These are phyloP conservation scores for Chalciporus sphaerocephalus DNA, from an alignment of 768 basidiomycete species.

Conservation along the genomic window DNA sequence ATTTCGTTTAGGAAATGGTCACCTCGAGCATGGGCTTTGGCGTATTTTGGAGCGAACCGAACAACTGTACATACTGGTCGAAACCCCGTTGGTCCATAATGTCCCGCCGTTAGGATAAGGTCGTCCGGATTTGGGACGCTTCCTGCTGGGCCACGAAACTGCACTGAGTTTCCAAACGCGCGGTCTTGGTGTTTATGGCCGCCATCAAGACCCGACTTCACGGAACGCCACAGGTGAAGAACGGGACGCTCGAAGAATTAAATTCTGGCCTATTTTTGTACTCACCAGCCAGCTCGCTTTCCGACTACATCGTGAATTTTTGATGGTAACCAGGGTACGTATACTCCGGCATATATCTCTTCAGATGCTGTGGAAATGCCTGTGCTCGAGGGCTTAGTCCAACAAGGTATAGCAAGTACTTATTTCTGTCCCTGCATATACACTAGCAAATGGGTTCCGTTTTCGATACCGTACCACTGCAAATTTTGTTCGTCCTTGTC, in stretches of 20 bases:
- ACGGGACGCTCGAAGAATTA: not conserved
- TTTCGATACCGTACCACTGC: constrained; percentile 71
- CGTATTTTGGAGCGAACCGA: constrained; percentile 36
- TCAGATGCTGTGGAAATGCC: constrained; percentile 7
- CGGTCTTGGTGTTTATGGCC: constrained; percentile 6
- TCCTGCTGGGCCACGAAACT: constrained; percentile 13
- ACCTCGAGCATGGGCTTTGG: constrained; percentile 36
- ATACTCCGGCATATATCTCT: constrained; percentile 3
- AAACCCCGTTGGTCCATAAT: constrained; percentile 35
- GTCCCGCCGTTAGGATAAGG: constrained; percentile 31
- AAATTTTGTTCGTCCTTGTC: constrained; percentile 51
- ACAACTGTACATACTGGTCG: constrained; percentile 39
- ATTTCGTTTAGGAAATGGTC: constrained; percentile 49
- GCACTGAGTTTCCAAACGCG: constrained; percentile 19
- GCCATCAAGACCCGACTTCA: constrained; percentile 13
- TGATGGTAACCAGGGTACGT: constrained; percentile 17
- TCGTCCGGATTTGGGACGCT: constrained; percentile 25
- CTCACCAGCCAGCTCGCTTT: constrained; percentile 5
- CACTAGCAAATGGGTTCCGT: constrained; percentile 37
- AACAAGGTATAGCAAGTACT: not conserved
- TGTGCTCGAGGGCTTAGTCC: constrained; percentile 4
- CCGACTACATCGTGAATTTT: not conserved
- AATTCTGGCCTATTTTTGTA: constrained; percentile 1
- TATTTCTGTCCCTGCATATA: constrained; percentile 16
- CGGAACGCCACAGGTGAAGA: constrained; percentile 5